phyloP scores from a whole-genome alignment of 352 stramenopile genomes.

The Halophytophthora polymorphica region DNA sequence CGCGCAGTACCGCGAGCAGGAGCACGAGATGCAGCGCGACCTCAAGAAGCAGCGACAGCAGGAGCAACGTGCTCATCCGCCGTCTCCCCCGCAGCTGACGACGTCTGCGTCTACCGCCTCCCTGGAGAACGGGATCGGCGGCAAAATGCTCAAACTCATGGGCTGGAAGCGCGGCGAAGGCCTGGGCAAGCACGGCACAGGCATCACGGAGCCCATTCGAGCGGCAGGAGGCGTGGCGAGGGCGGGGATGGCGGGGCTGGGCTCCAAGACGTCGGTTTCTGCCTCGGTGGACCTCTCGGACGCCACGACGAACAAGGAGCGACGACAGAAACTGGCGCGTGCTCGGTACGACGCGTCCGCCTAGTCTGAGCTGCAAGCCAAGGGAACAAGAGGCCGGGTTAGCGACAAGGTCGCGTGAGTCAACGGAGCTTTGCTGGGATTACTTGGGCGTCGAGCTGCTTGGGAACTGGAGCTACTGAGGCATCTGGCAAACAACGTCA shows the following conservation, averaged over 20 bases:
- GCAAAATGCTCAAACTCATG: conserved; percentile 88
- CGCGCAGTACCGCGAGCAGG: conserved; percentile 57
- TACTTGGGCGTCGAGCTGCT: conserved; percentile 10
- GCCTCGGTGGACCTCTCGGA: conserved; percentile 44
- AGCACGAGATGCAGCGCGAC: conserved; percentile 38
- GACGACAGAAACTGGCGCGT: conserved; percentile 53
- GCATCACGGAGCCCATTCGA: conserved; percentile 67
- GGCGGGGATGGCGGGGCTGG: conserved; percentile 52
- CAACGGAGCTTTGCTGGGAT: conserved; percentile 5
- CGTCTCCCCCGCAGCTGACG: neutral
- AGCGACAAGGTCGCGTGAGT: neutral
- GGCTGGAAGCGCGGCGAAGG: conserved; percentile 83
- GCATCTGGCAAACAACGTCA: neutral
- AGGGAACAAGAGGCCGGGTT: neutral
- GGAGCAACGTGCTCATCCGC: conserved; percentile 5
- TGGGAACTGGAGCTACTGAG: conserved; percentile 1
- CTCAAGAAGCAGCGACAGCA: conserved; percentile 30
- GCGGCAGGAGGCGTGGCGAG: conserved; percentile 33
- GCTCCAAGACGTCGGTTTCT: conserved; percentile 28
- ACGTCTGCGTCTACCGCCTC: conserved; percentile 13
- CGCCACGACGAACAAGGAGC: conserved; percentile 57
- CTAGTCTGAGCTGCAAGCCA: conserved; percentile 3
- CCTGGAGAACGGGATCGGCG: conserved; percentile 67
- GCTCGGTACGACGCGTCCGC: conserved; percentile 49
- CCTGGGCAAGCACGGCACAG: conserved; percentile 75